phyloP scores from a whole-genome alignment of 768 basidiomycete species.

The Pisolithus orientalis region DNA sequence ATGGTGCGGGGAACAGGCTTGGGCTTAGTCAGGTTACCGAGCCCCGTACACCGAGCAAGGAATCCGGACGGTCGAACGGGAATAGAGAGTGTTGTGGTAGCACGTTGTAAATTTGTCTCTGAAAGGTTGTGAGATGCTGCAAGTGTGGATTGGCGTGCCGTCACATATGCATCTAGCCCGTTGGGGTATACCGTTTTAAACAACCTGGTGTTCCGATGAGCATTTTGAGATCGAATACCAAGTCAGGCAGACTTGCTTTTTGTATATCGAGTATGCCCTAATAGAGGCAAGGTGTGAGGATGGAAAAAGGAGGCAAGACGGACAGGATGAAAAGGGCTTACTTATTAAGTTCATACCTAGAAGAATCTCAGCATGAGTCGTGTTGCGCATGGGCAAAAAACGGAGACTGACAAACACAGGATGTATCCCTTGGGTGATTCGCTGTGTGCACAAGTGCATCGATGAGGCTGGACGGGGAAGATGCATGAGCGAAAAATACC shows the following conservation, averaged over 20 bases:
- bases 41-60: conserved; percentile 33
- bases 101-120: conserved; percentile 6
- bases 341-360: conserved; percentile 51
- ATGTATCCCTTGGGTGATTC: conserved; percentile 77
- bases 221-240: background rate
- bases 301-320: conserved; percentile 2
- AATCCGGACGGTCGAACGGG: conserved; percentile 23
- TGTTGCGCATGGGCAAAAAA: background rate
- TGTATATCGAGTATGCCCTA: conserved; percentile 69
- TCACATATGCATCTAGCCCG: conserved; percentile 43
- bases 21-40: conserved; percentile 9
- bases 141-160: conserved; percentile 31
- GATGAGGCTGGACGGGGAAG: background rate
- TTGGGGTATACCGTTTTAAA: conserved; percentile 63
- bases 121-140: conserved; percentile 32
- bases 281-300: background rate
- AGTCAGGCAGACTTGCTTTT: conserved; percentile 42
- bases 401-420: conserved; percentile 58
- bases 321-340: conserved; percentile 18
- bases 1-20: conserved; percentile 12
- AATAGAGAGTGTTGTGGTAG: conserved; percentile 11
- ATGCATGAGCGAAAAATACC: background rate
- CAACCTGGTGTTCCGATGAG: conserved; percentile 31
- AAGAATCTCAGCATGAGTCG: conserved; percentile 8
- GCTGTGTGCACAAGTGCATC: conserved; percentile 25